Conservation (phyloP, 2,329 filamentous ascomycete species). For the Botrytis elliptica region DNA sequence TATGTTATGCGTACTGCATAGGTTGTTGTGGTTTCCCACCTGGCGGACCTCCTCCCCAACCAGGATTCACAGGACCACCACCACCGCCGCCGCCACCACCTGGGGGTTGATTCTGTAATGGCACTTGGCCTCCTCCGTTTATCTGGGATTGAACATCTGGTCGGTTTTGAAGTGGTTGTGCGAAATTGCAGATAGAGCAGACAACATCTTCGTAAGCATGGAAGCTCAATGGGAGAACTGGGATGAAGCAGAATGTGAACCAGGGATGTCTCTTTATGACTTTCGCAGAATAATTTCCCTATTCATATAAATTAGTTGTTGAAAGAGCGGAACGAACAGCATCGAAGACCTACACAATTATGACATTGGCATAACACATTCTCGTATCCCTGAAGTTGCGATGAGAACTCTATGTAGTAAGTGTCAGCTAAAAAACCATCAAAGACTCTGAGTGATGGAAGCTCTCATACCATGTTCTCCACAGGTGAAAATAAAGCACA, state of each 20-base stretch:
- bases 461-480: constrained; percentile 38
- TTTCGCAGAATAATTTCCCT: constrained; percentile 59
- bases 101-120: constrained; percentile 29
- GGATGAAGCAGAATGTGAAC: constrained; percentile 80
- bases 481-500: constrained; percentile 31
- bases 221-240: constrained; percentile 68
- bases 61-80: constrained; percentile 25
- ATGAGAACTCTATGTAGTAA: constrained; percentile 36
- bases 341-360: constrained; percentile 50
- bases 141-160: constrained; percentile 36
- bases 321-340: not conserved
- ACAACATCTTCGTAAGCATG: constrained; percentile 66
- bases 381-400: constrained; percentile 53
- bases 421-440: constrained; percentile 24
- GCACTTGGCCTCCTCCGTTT: constrained; percentile 33
- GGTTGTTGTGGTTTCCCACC: constrained; percentile 33
- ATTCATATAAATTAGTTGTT: not conserved
- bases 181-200: constrained; percentile 75
- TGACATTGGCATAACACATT: constrained; percentile 61
- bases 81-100: constrained; percentile 17
- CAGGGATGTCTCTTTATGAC: constrained; percentile 66
- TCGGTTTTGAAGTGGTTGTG: constrained; percentile 58
- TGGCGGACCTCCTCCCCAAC: constrained; percentile 33
- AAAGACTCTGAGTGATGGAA: not conserved
- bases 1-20: constrained; percentile 37